Percentiles rank a stretch among this genome's conserved stretches.
Evolutionary conservation across 2,329 filamentous ascomycete species (phyloP).

Genomic region (Colletotrichum sp.): DNA sequence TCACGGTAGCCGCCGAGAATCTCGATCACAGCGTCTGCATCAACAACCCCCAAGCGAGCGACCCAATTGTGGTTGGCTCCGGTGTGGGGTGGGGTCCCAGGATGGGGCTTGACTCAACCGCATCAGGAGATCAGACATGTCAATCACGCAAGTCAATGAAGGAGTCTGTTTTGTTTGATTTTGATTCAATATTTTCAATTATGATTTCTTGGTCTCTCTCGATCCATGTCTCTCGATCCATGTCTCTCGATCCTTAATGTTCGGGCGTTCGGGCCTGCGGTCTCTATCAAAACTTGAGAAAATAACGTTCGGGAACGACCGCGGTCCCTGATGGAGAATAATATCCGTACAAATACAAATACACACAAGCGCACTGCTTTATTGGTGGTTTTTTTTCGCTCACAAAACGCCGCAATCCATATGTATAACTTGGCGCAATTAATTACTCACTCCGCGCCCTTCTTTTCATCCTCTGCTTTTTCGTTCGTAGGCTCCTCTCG

Average conservation of each 20-base stretch:
- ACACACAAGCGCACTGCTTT: not conserved
- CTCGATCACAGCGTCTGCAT: not conserved
- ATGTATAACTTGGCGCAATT: not conserved
- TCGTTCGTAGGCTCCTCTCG: not conserved
- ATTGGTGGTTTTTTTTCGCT: not conserved
- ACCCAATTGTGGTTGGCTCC: not conserved
- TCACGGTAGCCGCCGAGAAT: not conserved
- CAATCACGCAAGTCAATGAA: not conserved
- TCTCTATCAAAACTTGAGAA: not conserved
- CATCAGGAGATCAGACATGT: not conserved
- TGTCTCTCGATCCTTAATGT: not conserved
- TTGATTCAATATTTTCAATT: not conserved
- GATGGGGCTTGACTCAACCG: not conserved
- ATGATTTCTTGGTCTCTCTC: not conserved
- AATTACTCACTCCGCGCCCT: slow-evolving; percentile 11
- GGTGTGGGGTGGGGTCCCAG: not conserved
- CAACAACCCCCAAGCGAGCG: not conserved
- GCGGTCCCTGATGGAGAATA: not conserved
- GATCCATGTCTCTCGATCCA: not conserved
- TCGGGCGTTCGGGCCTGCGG: not conserved
- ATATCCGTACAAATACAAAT: not conserved
- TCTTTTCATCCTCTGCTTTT: slow-evolving; percentile 11
- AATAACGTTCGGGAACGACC: not conserved
- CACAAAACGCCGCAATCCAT: slow-evolving; percentile 3
- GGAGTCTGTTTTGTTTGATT: not conserved